Evolutionary conservation across 208 protist species (phyloP), one percentile per base, ranked within the genome.

Genomic region (Blastocrithidia nonstop): DNA sequence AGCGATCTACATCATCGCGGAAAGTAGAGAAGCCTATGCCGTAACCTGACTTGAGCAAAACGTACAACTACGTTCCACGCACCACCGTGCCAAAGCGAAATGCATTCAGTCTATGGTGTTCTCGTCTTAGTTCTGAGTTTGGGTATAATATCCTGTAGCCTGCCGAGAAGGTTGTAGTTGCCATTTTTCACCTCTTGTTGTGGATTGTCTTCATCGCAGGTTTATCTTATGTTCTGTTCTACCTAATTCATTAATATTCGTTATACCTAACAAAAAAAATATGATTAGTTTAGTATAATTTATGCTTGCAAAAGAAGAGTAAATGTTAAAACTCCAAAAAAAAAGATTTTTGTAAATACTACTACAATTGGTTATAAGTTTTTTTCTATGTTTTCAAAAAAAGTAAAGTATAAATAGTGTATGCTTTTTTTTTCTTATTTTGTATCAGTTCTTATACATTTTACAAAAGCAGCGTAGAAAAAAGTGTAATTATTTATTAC

Each of bases 11-110:
- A n/a, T n/a, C n/a, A n/a, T n/a, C n/a, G n/a, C n/a, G n/a, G n/a
- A n/a, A n/a, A n/a, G n/a, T n/a, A n/a, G n/a, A n/a, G n/a, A n/a
- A n/a, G n/a, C 51, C 54, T 22, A 64, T 81, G 43, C 72, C 72
- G 17, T 59, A 74, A 9, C 53, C 60, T n/a, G 80, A 90, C 50
- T 52, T 43, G 21, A 84, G 72, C 3, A 90, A 90, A 58, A 57
- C 64, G 27, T 80, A 78, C 45, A 65, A 63, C 17, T 57, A 70
- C 33, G 70, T 84, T 17, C 68, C 69, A 15, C 61, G 49, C 4
- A 43, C 27, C n/a, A 49, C 37, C 2, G 42, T 66, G 43, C 53
- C 56, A 45, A 6, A 66, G 17, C 58, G 52, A 35, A 42, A 59
- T 19, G 19, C 62, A 7, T 44, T 73, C 8, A 32, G 54, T 33